Evolutionary conservation across 148 eudicot genomes (phyloP), one percentile per base, ranked within the genome.

Genomic region (Fagopyrum tataricum): DNA sequence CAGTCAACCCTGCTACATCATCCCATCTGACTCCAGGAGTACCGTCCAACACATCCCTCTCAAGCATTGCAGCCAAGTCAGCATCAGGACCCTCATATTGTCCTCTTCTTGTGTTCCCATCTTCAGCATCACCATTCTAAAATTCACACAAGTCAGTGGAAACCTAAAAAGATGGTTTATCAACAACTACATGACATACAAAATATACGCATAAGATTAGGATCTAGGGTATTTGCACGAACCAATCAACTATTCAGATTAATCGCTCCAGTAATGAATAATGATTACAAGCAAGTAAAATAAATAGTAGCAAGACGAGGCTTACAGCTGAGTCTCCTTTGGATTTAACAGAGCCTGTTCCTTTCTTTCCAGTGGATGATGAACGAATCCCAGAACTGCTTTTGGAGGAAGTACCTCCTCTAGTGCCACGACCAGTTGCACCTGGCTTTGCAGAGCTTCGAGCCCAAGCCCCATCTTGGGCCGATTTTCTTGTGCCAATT

Each of bases 1-100:
- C 99, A 71, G 84, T 83, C 67, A 95, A 75, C 74, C 99, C 99
- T 49, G 97, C 99, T 24, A 95, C 97, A 84, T 95, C 99, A 61
- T 95, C 99, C 97, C 97, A 95, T 83, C 91, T 90, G 62, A 95
- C 99, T 47, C 99, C 99, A 81, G 99, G 99, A 55, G 79, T 83
- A 72, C 86, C 76, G 71, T 95, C 99, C 84, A 95, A 81, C 55
- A 95, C 97, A 90, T 95, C 99, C 79, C 99, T 90, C 81, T 95
- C 99, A 81, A 95, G 96, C 99, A 95, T 95, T 76, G 88, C 99
- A 85, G 99, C 97, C 89, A 95, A 82, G 76, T 95, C 99, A 39
- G 75, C 77, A 87, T 95, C 99, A 76, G 97, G 99, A 70, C 99
- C 99, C 79, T 95, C 99, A 51, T 95, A 95, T 81, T 87, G 89